Base-by-base conservation (phyloP, 1,284 basidiomycete species). In the Rhizoctonia solani region DNA sequence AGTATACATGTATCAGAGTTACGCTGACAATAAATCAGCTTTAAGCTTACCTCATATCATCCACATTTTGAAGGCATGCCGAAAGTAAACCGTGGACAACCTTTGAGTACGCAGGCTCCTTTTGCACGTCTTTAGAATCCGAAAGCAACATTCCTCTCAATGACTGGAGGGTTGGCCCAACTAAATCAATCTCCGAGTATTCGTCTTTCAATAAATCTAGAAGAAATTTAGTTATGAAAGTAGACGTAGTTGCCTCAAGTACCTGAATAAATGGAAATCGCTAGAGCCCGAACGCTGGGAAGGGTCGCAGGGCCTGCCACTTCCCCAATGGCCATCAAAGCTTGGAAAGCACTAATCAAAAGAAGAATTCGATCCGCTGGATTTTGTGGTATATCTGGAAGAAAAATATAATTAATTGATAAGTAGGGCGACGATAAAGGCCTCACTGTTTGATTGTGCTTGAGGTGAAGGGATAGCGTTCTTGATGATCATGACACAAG, bases 81-180 rank as follows among this genome's bases (percentile, higher is more conserved):
- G 93, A 95, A 9, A 98, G 77, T 39, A 98, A 79, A 4, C 93
- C 94, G 74, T 98, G 94, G 0, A 97, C 78, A 3, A 93, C 79
- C 16, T 83, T 83, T 11, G 81, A 80, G 71, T 54, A 76, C 75
- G 70, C 79, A 72, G 58, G 76, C 53, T 74, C 52, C 19, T 42
- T 52, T 32, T 19, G 56, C 72, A 76, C 47, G 14, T 72, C 54
- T 21, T 71, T 49, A n/a, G 69, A 30, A 42, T 68, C 67, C 84
- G 82, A 52, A 85, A 77, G 66, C 88, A 95, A 79, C 52, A 96
- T 76, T 0, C 80, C 76, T 78, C 95, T 95, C 70, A 96, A 79
- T 4, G 87, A 84, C 0, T 91, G 88, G 1, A 97, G 79, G 0
- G 88, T 91, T 3, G 90, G 88, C 2, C 88, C 88, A 34, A 87